Evolutionary conservation across 257 asterid genomes (phyloP).

Genomic region (Apocynum venetum): DNA sequence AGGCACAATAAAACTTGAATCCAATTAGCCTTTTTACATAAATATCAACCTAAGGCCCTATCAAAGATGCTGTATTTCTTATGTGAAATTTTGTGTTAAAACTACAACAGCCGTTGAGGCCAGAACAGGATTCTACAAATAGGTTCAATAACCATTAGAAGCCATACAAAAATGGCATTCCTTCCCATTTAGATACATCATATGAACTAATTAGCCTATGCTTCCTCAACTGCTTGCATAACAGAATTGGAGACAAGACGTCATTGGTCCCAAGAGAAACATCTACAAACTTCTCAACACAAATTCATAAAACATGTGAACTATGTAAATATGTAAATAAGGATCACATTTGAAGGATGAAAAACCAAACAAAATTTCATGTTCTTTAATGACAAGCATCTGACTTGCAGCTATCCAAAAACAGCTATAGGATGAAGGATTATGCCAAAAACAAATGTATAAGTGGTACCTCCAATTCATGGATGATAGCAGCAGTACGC

Average conservation of each 20-base stretch:
- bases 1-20: background rate
- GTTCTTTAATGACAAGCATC: background rate
- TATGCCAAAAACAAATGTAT: background rate
- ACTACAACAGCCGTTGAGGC: background rate
- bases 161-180: background rate
- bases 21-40: background rate
- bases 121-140: background rate
- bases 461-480: slow-evolving; percentile 71
- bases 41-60: background rate
- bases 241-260: background rate
- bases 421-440: background rate
- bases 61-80: background rate
- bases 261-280: background rate
- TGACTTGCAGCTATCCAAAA: background rate
- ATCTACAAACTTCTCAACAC: background rate
- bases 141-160: background rate
- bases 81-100: background rate
- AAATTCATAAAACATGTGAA: background rate
- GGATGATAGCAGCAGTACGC: slow-evolving; percentile 97
- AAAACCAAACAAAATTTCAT: background rate
- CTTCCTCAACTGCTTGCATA: background rate
- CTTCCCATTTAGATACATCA: background rate
- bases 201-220: background rate
- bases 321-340: background rate
- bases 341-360: background rate